Evolutionary conservation across 768 basidiomycete species (phyloP), one percentile per base, ranked within the genome.

Genomic region (Lactifluus piperatus): DNA sequence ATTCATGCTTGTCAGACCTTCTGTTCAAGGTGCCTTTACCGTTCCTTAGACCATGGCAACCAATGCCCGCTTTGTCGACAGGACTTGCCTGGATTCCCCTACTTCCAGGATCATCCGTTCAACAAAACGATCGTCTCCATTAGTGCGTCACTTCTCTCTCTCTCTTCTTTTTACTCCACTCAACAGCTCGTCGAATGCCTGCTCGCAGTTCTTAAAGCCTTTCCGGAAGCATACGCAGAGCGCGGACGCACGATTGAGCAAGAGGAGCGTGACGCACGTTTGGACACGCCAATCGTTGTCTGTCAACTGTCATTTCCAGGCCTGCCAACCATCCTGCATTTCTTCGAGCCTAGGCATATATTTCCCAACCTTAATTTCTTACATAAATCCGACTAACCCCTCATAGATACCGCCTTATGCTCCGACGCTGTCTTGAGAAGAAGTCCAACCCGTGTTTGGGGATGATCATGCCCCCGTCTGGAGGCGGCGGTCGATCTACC

Each of bases 271-370:
- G 82, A 91, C 65, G 78, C 83, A 14, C 79, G 86, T 47, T 80
- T 95, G 57, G 84, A 91, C 68, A 94, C 91, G 18, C 93, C 95
- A 56, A 87, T 98, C 61, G 94, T 97, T 66, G 83, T 94, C 63
- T 89, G 86, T 69, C 88, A 88, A 44, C 83, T 97, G 51, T 83
- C 86, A 47, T 98, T 97, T 74, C 95, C 95, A 1, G 88, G 86
- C 56, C 84, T 93, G 75, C 93, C 92, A 41, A 94, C 88, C 48
- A 77, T 87, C 55, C 76, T 98, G 16, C 94, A 97, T 71, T 85
- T 98, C 68, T 97, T 91, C 69, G 95, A 98, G 70, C 95, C 95
- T 0, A 80, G 90, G 76, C 83, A 58, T 43, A 67, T 56, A 41
- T 50, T 36, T 47, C 20, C 18, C 32, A 14, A 37, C 41, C 47